Conservation (phyloP, 441 rosid species). For the Breynia disticha region DNA sequence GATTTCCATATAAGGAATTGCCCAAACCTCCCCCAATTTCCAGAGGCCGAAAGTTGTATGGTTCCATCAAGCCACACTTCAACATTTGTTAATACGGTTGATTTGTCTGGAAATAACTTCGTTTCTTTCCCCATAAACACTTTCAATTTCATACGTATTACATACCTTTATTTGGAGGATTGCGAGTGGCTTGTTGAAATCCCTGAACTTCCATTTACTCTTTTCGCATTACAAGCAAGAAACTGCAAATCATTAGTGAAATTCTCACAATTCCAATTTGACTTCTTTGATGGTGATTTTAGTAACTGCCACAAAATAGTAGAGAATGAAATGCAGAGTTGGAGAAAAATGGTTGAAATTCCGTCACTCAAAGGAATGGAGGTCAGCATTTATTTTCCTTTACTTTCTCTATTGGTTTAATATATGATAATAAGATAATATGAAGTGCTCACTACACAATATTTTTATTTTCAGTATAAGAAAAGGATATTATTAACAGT, state of each 20-base stretch:
- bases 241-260: constrained; percentile 11
- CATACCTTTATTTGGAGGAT: constrained; percentile 8
- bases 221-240: constrained; percentile 10
- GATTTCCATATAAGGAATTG: constrained; percentile 9
- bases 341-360: not conserved
- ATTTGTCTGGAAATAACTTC: constrained; percentile 14
- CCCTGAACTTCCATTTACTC: constrained; percentile 11
- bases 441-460: no score
- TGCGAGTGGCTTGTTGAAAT: constrained; percentile 9
- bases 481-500: no score
- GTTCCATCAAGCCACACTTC: not conserved
- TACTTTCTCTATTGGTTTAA: no score
- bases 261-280: constrained; percentile 10
- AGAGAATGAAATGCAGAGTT: not conserved
- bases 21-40: constrained; percentile 8
- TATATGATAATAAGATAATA: no score
- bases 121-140: constrained; percentile 1
- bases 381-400: not conserved
- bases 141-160: constrained; percentile 2
- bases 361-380: not conserved
- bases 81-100: no score
- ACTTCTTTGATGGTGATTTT: constrained; percentile 13
- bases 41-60: not conserved
- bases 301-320: constrained; percentile 15
- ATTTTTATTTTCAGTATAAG: no score